Conservation (phyloP, 2,329 filamentous ascomycete species). For the Ascocoryne sarcoides region DNA sequence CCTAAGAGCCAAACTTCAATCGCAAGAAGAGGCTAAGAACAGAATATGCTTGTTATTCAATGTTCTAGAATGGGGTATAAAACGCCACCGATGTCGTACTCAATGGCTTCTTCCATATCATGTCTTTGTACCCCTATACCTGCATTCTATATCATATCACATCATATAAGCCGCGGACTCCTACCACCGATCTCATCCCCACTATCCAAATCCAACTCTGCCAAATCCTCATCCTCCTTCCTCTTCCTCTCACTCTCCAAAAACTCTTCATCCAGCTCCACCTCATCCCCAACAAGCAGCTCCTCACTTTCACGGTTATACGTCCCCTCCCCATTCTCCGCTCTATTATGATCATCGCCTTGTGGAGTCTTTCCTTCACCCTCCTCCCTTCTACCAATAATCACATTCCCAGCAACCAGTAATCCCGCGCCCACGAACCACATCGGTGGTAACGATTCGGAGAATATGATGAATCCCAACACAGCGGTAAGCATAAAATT, state of each 20-base stretch:
- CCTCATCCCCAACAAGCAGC: conserved; percentile 8
- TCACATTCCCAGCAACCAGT: conserved; percentile 67
- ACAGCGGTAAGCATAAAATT: conserved; percentile 75
- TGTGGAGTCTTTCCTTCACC: conserved; percentile 17
- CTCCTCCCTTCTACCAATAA: conserved; percentile 65
- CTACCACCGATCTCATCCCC: conserved; percentile 20
- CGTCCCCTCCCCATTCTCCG: conserved; percentile 9
- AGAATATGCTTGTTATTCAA: not conserved
- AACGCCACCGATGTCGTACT: not conserved
- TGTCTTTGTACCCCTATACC: too few species aligned
- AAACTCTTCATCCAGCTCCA: conserved; percentile 13
- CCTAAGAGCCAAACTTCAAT: too few species aligned
- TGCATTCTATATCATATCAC: not conserved
- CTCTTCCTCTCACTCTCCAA: conserved; percentile 4
- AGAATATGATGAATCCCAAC: conserved; percentile 61
- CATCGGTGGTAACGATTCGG: conserved; percentile 59
- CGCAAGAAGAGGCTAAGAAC: too few species aligned
- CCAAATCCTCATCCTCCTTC: conserved; percentile 20
- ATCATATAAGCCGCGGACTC: conserved; percentile 7
- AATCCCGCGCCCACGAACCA: conserved; percentile 71
- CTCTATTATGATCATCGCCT: conserved; percentile 8
- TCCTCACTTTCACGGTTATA: conserved; percentile 3
- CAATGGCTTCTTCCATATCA: not conserved
- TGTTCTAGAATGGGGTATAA: not conserved
- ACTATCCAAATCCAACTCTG: conserved; percentile 17